These are phyloP conservation scores for Zymoseptoria tritici DNA, from an alignment of 2,329 filamentous ascomycete species.

Conservation along the genomic window DNA sequence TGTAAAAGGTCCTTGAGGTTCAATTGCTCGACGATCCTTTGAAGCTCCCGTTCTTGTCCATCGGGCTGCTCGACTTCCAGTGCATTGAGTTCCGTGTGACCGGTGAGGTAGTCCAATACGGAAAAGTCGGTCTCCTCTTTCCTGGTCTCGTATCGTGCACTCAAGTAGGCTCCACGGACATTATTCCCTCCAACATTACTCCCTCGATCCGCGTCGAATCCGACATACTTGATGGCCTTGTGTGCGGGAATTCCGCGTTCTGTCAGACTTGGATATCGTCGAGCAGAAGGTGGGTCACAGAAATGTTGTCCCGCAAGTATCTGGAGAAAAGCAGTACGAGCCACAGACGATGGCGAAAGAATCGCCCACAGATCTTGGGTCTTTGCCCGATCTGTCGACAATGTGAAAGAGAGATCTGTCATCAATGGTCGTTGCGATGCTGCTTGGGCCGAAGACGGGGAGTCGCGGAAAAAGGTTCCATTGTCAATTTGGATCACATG, in stretches of 20 bases:
- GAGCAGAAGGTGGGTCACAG: conserved; percentile 64
- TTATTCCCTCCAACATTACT: conserved; percentile 46
- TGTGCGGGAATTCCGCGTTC: conserved; percentile 50
- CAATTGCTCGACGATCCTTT: conserved; percentile 61
- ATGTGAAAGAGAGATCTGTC: conserved; percentile 58
- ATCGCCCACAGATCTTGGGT: conserved; percentile 67
- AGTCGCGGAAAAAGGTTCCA: conserved; percentile 75
- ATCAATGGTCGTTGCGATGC: conserved; percentile 45
- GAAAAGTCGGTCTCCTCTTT: conserved; percentile 84
- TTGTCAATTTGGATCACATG: conserved; percentile 58
- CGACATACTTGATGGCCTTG: conserved; percentile 77
- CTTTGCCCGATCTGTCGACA: conserved; percentile 47
- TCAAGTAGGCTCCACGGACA: conserved; percentile 70
- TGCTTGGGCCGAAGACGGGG: conserved; percentile 47
- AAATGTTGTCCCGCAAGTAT: conserved; percentile 69
- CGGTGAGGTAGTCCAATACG: conserved; percentile 69
- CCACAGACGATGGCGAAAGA: conserved; percentile 68
- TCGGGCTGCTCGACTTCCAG: conserved; percentile 43
- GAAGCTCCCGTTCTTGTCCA: conserved; percentile 45
- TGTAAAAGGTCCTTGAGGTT: conserved; percentile 61
- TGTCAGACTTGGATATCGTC: conserved; percentile 72
- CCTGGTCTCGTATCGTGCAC: conserved; percentile 81
- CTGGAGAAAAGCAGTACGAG: conserved; percentile 76
- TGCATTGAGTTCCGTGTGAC: conserved; percentile 77
- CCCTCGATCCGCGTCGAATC: conserved; percentile 70